Percentiles rank a stretch among this genome's conserved stretches.
phyloP scores from a whole-genome alignment of 306 rosid species.

The Ormosia semicastrata region DNA sequence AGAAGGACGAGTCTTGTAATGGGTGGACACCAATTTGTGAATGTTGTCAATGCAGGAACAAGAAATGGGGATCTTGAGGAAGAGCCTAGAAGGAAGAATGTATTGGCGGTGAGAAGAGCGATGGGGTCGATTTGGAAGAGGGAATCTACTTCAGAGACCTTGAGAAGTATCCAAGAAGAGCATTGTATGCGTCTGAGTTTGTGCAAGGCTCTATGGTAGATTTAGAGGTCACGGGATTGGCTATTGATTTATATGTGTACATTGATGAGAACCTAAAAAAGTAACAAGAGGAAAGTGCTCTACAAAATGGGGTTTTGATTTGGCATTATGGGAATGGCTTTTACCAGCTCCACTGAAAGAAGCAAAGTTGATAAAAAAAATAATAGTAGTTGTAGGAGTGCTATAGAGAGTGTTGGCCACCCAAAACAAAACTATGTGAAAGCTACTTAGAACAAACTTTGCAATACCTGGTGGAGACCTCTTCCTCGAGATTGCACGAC shows the following conservation, averaged over 20 bases:
- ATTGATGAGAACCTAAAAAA: no score
- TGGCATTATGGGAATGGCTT: constrained; percentile 30
- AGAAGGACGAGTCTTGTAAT: constrained; percentile 77
- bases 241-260: no score
- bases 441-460: no score
- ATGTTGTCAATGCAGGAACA: constrained; percentile 92
- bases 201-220: constrained; percentile 95
- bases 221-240: no score
- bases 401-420: no score
- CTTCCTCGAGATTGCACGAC: no score
- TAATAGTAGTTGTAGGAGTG: no score
- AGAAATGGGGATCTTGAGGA: constrained; percentile 71
- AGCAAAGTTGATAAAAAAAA: no score
- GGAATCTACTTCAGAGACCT: constrained; percentile 86
- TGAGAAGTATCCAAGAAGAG: constrained; percentile 85
- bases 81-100: constrained; percentile 79
- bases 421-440: no score
- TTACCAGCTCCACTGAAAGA: no score
- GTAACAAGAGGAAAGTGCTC: constrained; percentile 16
- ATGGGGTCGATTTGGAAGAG: constrained; percentile 92
- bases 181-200: constrained; percentile 78
- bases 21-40: constrained; percentile 78
- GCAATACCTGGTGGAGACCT: no score
- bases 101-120: constrained; percentile 86
- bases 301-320: no score